Evolutionary conservation across 1,284 basidiomycete genomes (phyloP).

Genomic region (Puccinia polysora): DNA sequence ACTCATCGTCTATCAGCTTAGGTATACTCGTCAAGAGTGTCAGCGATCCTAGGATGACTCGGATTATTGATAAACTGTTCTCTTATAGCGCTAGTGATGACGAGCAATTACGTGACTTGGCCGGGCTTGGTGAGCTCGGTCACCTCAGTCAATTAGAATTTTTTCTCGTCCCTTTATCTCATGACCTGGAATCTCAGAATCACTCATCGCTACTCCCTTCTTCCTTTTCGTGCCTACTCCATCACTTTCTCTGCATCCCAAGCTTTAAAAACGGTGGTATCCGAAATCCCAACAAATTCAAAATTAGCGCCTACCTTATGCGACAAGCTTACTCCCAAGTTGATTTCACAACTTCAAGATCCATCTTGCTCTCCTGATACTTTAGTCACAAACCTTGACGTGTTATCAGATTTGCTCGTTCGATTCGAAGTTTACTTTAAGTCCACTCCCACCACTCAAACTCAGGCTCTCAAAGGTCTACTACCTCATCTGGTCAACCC

Average conservation of each 20-base stretch:
- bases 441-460: conserved; percentile 52
- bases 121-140: conserved; percentile 68
- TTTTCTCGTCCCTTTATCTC: neutral
- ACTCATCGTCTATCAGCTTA: conserved; percentile 58
- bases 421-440: conserved; percentile 64
- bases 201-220: neutral
- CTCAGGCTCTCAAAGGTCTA: conserved; percentile 65
- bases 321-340: conserved; percentile 75
- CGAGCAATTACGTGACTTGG: conserved; percentile 86
- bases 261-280: conserved; percentile 91
- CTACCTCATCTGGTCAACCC: conserved; percentile 69
- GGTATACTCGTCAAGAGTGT: conserved; percentile 82
- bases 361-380: conserved; percentile 77
- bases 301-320: conserved; percentile 74
- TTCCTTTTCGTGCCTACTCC: conserved; percentile 33
- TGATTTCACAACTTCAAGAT: conserved; percentile 70
- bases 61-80: conserved; percentile 79
- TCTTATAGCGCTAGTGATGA: conserved; percentile 74
- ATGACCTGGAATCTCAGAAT: neutral
- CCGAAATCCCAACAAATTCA: conserved; percentile 75
- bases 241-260: conserved; percentile 8
- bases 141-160: conserved; percentile 8
- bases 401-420: conserved; percentile 81
- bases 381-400: conserved; percentile 80
- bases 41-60: conserved; percentile 72